Base-by-base conservation (phyloP, 2,329 filamentous ascomycete genomes). In the Trichoderma endophyticum region DNA sequence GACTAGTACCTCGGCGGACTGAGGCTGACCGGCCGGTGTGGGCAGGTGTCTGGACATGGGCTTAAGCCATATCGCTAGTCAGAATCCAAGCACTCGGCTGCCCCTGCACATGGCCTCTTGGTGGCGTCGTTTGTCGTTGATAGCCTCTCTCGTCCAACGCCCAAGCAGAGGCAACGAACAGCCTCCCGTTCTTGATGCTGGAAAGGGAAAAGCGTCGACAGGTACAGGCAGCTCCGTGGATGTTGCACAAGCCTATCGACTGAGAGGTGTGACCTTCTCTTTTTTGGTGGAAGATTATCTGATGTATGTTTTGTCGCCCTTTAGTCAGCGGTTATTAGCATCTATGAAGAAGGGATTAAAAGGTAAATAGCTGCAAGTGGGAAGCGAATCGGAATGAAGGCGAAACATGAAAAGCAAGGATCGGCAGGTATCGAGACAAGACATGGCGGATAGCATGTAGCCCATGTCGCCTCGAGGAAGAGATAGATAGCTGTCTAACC, bases 21-120 rank as follows among this genome's bases (percentile, higher is more conserved):
- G 71, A 64, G 66, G 59, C 71, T 70, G 67, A 71, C 60, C 32
- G 61, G 67, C 66, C 36, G 51, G 59, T 64, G 70, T 72, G 61
- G 66, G 71, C 51, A 70, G 66, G 59, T 39, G 57, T 70, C 56
- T 36, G 51, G 28, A 64, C 48, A 48, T 57, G 24, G 60, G 60
- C 43, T 48, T 24, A 24, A 30, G 69, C 69, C 24, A 70, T 43
- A 34, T 28, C 34, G 48, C 59, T 70, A 48, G 56, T 36, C 70
- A 21, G 24, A 28, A 57, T n/a, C 56, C 36, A 61, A 34, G 66
- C 21, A 69, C 21, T 36, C 57, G 34, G 65, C 24, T 48, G 34
- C 65, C 65, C 62, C 65, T 60, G 56, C 65, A 68, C 65, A 68
- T 68, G 65, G 65, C n/a, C 65, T 60, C 34, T 34, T 51, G 56